Evolutionary conservation across 805 yeast species (phyloP), one percentile per base, ranked within the genome.

Genomic region (Cyberlindnera euphorbiae): DNA sequence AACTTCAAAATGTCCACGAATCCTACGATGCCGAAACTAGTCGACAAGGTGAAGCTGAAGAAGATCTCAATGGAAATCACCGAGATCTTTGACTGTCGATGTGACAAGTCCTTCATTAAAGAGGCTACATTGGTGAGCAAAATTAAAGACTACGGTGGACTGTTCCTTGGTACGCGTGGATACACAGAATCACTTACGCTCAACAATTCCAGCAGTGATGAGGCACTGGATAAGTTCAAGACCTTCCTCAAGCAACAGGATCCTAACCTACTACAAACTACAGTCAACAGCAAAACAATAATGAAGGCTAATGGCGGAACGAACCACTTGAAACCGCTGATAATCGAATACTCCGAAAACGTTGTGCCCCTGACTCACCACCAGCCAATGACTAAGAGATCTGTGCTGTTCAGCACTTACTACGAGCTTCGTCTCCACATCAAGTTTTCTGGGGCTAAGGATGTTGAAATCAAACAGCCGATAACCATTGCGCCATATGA

Each of bases 401-500:
- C 82, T 0, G 63, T 62, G 30, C 59, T 75, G 16, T 78, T 66
- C 46, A 65, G 75, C 17, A 53, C 77, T 8, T 61, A 74, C 17
- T 79, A 75, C 51, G 77, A 73, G 42, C 46, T 74, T 4, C 53
- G 66, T 0, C 34, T 45, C 6, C 30, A 27, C 12, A 40, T 79
- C 16, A 75, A 73, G 38, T 63, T 74, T 29, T 75, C 73, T 40
- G 71, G 66, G 26, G 71, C 73, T 3, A 74, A 73, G 44, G 75
- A 73, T 39, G 58, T 77, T 26, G 72, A 67, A 29, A 52, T 73
- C 9, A 53, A 60, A 12, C 64, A 75, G 16, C 82, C 81, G 2
- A 56, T 79, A 5, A 71, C 72, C 1, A 63, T 79, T 0, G 63
- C 79, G 18, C 78, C 79, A 2, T 76, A 69, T 60, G 69, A 75